A percentile compares a stretch with the other conserved stretches of the same genome.
phyloP scores from a whole-genome alignment of 352 stramenopile species.

The Globisporangium ultimum region DNA sequence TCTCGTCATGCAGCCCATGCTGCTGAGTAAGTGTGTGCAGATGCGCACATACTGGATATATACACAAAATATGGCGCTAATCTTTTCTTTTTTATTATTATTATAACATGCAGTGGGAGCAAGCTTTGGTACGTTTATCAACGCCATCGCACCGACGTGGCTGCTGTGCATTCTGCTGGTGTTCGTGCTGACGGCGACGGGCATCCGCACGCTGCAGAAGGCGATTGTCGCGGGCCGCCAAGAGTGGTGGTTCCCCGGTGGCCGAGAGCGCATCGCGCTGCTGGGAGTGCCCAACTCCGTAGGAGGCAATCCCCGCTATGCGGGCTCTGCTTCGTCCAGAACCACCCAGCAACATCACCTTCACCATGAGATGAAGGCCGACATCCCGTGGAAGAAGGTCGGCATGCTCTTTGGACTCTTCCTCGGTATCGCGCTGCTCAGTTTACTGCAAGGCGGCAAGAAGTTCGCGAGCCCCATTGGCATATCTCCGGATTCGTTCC shows the following conservation, averaged over 20 bases:
- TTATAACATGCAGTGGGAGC: conserved; percentile 42
- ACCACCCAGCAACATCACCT: conserved; percentile 11
- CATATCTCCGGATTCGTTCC: conserved; percentile 73
- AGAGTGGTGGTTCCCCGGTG: conserved; percentile 60
- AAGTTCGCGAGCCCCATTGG: conserved; percentile 87
- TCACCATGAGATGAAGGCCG: conserved; percentile 34
- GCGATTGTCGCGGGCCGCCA: conserved; percentile 84
- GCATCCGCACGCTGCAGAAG: conserved; percentile 87
- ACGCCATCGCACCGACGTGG: conserved; percentile 88
- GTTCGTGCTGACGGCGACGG: conserved; percentile 84
- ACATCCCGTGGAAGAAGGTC: conserved; percentile 78
- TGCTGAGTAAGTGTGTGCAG: conserved; percentile 42
- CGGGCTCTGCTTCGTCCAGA: not conserved
- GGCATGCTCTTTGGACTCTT: conserved; percentile 84
- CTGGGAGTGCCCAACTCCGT: conserved; percentile 21
- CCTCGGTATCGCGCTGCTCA: conserved; percentile 87
- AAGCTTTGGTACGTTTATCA: conserved; percentile 88
- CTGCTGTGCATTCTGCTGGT: conserved; percentile 89
- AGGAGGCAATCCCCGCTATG: conserved; percentile 2
- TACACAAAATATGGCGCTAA: not conserved
- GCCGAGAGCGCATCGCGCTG: conserved; percentile 16
- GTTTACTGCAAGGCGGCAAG: conserved; percentile 90
- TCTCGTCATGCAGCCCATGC: conserved; percentile 94
- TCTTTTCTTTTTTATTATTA: conserved; percentile 2
- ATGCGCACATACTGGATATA: not conserved